Evolutionary conservation across 495 filamentous ascomycete genomes (phyloP), one percentile per base, ranked within the genome.

Genomic region (Xylaria grammica): DNA sequence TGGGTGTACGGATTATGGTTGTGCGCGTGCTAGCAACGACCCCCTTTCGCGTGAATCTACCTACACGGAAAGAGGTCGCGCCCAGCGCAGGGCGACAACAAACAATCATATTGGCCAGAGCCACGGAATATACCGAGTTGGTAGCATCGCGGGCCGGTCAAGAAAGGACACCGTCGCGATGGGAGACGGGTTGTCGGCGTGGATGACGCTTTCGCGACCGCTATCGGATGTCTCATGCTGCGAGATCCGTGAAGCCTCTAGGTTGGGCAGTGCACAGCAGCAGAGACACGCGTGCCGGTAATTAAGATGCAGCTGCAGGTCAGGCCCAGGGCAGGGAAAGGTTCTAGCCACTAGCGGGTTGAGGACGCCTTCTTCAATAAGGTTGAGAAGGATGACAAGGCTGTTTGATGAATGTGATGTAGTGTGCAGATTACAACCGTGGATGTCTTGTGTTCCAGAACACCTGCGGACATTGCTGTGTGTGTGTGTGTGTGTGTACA

Each of bases 271-370:
- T n/a, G n/a, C n/a, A n/a, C n/a, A n/a, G n/a, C n/a, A n/a, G n/a
- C n/a, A 11, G 54, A 55, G 54, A 20, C 10, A 55, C 54, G 38
- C 54, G 54, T n/a, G 22, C 42, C 56, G 56, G 56, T 59, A 48
- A 59, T 59, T 48, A 48, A 36, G 27, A 46, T 48, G 56, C 40
- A 59, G 56, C 40, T 48, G 56, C 42, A 59, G 44, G 27, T 48
- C 42, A 48, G 27, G 29, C 24, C 13, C 24, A 59, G 40, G 44
- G 26, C 24, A 59, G 40, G 44, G 26, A 27, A 30, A 45, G 30
- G 32, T 29, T 30, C 26, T 13, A 7, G 38, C 38, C 38, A 56
- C 15, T 30, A n/a, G 10, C 1, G 6, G 20, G 4, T n/a, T 44
- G 22, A 22, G 26, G 54, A 15, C 27, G 24, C 38, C 54, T 24